Conservation (phyloP, 225 moss, liverwort and hornwort species). For the Bryum argenteum region DNA sequence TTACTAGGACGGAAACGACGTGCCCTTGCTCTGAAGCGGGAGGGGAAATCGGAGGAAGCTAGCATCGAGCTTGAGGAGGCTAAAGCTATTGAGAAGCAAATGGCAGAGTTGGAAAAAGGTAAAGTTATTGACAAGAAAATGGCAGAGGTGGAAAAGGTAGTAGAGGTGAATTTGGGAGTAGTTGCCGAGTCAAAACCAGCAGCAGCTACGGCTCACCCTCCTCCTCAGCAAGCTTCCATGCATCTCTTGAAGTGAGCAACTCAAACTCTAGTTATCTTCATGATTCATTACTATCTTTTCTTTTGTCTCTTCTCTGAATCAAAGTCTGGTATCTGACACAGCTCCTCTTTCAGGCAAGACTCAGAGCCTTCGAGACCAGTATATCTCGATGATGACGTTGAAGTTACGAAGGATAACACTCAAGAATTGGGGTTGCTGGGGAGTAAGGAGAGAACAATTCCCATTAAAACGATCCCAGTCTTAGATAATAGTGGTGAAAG, state of each 20-base stretch:
- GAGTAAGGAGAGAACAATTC: constrained; percentile 40
- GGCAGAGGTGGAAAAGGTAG: constrained; percentile 67
- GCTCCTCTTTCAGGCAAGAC: constrained; percentile 42
- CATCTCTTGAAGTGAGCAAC: constrained; percentile 30
- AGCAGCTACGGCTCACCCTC: constrained; percentile 36
- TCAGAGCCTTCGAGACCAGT: constrained; percentile 38
- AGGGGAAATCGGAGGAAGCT: constrained; percentile 88
- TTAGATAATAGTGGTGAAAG: constrained; percentile 22
- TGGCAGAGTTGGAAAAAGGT: constrained; percentile 70
- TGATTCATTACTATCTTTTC: neutral
- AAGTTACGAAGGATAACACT: constrained; percentile 91
- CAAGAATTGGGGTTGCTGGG: constrained; percentile 76
- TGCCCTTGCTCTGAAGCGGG: constrained; percentile 84
- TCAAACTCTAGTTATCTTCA: constrained; percentile 4
- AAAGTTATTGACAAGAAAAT: constrained; percentile 62
- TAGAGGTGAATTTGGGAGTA: neutral
- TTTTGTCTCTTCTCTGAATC: neutral
- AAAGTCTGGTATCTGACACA: constrained; percentile 27
- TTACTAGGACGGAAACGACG: constrained; percentile 80
- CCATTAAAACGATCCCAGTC: constrained; percentile 30
- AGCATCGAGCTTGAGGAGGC: constrained; percentile 74
- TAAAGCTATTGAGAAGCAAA: constrained; percentile 69
- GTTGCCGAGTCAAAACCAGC: constrained; percentile 23
- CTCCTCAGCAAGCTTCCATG: constrained; percentile 33
- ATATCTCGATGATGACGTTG: constrained; percentile 60